phyloP scores from a whole-genome alignment of 345 rosid genomes.

The Populus tremula region DNA sequence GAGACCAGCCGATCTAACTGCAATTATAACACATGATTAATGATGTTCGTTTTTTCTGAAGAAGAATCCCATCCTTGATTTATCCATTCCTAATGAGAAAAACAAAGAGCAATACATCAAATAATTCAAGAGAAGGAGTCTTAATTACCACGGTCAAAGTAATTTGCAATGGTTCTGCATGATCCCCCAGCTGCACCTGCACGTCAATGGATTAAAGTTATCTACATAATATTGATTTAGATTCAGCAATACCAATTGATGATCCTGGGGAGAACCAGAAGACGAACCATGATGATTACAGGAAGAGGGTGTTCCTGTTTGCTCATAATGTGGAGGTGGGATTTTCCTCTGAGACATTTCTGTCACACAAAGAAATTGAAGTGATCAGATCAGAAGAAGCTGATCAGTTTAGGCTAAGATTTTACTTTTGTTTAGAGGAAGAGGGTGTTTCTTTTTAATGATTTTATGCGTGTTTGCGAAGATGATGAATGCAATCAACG shows the following conservation, averaged over 20 bases:
- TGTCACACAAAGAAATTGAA: too few relatives aligned
- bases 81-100: neutral
- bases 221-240: neutral
- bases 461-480: too few relatives aligned
- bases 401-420: neutral
- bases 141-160: neutral
- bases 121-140: neutral
- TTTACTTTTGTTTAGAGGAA: neutral
- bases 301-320: neutral
- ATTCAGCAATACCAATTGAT: neutral
- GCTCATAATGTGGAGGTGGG: neutral
- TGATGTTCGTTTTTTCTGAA: neutral
- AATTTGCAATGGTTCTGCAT: neutral
- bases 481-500: too few relatives aligned
- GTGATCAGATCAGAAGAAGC: neutral
- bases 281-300: neutral
- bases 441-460: neutral
- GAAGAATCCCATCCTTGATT: neutral
- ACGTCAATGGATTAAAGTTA: neutral
- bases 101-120: neutral
- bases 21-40: neutral
- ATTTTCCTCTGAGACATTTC: too few relatives aligned
- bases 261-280: neutral
- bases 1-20: constrained; percentile 35
- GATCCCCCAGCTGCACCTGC: neutral